Evolutionary conservation across 257 asterid genomes (phyloP).

Genomic region (Petunia axillaris): DNA sequence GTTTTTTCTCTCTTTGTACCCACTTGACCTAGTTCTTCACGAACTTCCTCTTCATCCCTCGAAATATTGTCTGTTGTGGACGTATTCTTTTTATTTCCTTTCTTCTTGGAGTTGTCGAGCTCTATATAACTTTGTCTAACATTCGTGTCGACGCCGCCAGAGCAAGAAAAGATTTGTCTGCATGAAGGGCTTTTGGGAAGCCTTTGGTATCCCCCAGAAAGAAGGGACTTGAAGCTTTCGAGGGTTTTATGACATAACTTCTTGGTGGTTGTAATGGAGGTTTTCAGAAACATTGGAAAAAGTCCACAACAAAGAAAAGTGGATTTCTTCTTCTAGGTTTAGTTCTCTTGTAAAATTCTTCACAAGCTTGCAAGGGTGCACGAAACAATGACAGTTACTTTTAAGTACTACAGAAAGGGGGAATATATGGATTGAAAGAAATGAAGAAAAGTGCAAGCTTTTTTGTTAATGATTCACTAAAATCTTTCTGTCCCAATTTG

Average conservation of each 20-base stretch:
- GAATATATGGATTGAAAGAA: neutral
- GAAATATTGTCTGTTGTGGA: neutral
- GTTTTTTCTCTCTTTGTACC: constrained; percentile 19
- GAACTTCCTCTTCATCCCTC: too few species aligned
- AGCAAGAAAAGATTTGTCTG: constrained; percentile 16
- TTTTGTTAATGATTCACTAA: constrained; percentile 28
- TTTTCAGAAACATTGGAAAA: constrained; percentile 33
- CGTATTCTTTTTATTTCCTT: neutral
- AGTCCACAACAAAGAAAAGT: neutral
- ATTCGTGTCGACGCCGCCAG: neutral
- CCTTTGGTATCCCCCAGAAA: constrained; percentile 41
- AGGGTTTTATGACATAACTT: constrained; percentile 40
- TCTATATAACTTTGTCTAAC: constrained; percentile 25
- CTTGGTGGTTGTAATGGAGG: constrained; percentile 38
- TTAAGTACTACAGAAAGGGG: neutral
- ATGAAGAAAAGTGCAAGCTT: neutral
- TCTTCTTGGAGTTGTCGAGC: neutral
- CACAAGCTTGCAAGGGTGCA: neutral
- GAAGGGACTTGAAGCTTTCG: constrained; percentile 35
- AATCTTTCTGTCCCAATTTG: constrained; percentile 30
- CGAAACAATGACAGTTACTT: neutral
- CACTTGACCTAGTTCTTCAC: neutral
- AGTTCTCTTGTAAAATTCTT: neutral
- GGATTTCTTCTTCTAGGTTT: neutral
- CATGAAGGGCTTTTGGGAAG: constrained; percentile 41